These are phyloP conservation scores for Hibiscus trionum DNA, from an alignment of 345 rosid species.

Conservation along the genomic window DNA sequence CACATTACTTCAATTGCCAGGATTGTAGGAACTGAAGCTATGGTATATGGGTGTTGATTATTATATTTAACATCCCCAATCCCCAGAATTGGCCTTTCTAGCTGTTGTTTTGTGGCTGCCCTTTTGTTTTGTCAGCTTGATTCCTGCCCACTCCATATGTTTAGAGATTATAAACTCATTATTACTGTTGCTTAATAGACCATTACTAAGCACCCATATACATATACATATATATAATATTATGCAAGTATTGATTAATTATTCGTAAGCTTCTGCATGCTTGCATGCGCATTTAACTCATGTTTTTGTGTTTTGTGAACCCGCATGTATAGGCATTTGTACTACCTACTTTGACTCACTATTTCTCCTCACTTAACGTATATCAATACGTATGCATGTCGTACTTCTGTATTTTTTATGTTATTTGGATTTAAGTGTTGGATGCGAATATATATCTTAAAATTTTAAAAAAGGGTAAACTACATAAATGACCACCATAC, in stretches of 20 bases:
- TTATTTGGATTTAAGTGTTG: background rate
- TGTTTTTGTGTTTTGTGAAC: constrained; percentile 28
- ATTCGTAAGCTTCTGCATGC: constrained; percentile 27
- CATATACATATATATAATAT: background rate
- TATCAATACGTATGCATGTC: background rate
- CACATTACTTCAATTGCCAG: constrained; percentile 17
- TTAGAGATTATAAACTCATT: constrained; percentile 52
- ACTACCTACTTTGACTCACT: background rate
- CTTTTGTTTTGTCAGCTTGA: background rate
- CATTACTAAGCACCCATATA: constrained; percentile 12
- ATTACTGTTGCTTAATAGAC: constrained; percentile 33
- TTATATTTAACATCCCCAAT: constrained; percentile 18
- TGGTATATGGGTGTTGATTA: background rate
- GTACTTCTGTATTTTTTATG: too few species aligned
- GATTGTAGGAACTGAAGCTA: constrained; percentile 31
- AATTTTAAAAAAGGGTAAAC: too few species aligned
- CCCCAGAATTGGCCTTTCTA: constrained; percentile 28
- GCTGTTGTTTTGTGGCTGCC: constrained; percentile 13
- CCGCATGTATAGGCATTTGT: background rate
- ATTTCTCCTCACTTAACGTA: background rate
- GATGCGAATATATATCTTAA: background rate
- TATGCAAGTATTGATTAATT: background rate
- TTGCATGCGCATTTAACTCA: constrained; percentile 61
- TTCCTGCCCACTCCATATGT: constrained; percentile 36
- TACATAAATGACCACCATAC: too few species aligned